phyloP scores from a whole-genome alignment of 1,284 basidiomycete genomes.

The Fomes fomentarius region DNA sequence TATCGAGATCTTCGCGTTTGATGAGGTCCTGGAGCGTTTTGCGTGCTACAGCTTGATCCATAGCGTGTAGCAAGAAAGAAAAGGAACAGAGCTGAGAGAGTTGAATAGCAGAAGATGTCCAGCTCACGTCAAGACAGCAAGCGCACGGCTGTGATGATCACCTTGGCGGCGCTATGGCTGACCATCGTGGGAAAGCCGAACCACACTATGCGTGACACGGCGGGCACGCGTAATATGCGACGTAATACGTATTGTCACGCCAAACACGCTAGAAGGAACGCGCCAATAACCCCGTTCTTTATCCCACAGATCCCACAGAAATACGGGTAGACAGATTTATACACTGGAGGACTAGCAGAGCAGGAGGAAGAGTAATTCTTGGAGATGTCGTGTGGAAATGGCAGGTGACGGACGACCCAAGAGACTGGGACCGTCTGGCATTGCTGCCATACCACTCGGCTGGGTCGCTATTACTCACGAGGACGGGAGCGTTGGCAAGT shows the following conservation, averaged over 20 bases:
- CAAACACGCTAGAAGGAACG: background rate
- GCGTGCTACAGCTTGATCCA: conserved; percentile 74
- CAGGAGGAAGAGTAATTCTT: background rate
- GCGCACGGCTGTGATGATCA: conserved; percentile 18
- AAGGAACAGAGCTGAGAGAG: conserved; percentile 3
- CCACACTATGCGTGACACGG: conserved; percentile 16
- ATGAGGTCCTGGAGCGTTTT: conserved; percentile 76
- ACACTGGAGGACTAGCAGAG: too few species aligned
- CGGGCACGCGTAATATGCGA: background rate
- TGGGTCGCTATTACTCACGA: too few species aligned
- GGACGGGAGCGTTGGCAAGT: too few species aligned
- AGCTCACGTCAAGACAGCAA: conserved; percentile 3
- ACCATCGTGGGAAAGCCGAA: conserved; percentile 17
- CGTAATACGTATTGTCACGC: conserved; percentile 11
- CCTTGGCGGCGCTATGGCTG: conserved; percentile 3
- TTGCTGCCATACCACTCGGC: conserved; percentile 12
- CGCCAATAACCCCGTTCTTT: background rate
- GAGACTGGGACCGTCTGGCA: conserved; percentile 5
- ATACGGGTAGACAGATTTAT: too few species aligned
- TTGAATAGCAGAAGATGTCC: background rate
- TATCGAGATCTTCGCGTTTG: conserved; percentile 70
- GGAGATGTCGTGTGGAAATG: background rate
- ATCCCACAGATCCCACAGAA: too few species aligned
- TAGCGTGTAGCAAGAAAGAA: conserved; percentile 23
- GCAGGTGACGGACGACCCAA: conserved; percentile 3